Evolutionary conservation across 2,329 filamentous ascomycete species (phyloP).

Genomic region (Aspergillus clavatus): DNA sequence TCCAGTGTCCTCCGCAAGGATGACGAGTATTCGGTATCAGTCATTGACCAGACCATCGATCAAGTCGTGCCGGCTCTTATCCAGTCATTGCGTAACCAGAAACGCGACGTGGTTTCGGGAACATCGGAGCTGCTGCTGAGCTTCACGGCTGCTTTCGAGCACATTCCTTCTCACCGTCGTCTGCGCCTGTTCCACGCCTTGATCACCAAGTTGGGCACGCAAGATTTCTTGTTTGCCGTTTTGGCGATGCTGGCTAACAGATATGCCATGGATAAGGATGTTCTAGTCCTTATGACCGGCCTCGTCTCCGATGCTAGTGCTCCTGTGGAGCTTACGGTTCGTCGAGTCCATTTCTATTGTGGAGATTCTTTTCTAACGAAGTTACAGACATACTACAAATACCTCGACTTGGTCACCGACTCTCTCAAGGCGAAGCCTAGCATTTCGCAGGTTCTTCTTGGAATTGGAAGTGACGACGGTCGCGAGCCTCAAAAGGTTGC

Average conservation of each 20-base stretch:
- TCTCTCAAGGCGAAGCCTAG: constrained; percentile 69
- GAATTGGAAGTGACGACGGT: constrained; percentile 51
- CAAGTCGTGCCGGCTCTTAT: constrained; percentile 91
- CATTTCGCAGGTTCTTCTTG: constrained; percentile 68
- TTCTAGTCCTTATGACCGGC: constrained; percentile 69
- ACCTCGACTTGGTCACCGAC: constrained; percentile 70
- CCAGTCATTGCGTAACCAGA: constrained; percentile 71
- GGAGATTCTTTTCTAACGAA: constrained; percentile 11
- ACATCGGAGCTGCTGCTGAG: constrained; percentile 88
- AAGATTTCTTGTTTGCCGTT: constrained; percentile 84
- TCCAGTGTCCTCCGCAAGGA: constrained; percentile 84
- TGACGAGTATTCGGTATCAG: constrained; percentile 94
- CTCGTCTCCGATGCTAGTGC: constrained; percentile 69
- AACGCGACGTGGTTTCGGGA: constrained; percentile 72
- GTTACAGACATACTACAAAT: constrained; percentile 66
- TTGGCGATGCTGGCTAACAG: constrained; percentile 86
- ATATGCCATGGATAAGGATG: constrained; percentile 70
- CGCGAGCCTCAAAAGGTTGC: constrained; percentile 39
- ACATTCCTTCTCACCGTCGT: constrained; percentile 83
- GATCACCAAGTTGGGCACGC: constrained; percentile 74
- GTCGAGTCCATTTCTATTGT: constrained; percentile 1
- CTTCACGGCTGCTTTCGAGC: constrained; percentile 93
- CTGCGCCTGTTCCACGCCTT: constrained; percentile 79
- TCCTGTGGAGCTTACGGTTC: constrained; percentile 62
- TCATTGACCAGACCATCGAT: constrained; percentile 89